phyloP scores from a whole-genome alignment of 2,329 filamentous ascomycete species.

The Aureobasidium sp. region DNA sequence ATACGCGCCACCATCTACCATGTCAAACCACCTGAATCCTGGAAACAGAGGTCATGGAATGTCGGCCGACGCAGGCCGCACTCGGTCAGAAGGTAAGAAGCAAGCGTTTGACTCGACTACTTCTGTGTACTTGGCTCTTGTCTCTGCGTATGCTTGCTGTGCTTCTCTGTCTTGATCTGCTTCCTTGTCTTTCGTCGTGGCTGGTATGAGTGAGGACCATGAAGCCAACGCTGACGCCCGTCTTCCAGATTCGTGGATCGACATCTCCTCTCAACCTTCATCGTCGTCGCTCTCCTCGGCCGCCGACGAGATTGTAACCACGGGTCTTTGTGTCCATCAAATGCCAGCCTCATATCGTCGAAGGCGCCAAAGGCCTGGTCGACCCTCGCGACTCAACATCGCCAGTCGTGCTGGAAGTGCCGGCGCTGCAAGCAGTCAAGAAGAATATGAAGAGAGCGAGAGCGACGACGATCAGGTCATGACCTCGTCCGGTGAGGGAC shows the following conservation, averaged over 20 bases:
- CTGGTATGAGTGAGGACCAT: background rate
- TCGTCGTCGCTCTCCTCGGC: constrained; percentile 83
- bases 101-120: constrained; percentile 1
- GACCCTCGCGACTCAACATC: constrained; percentile 35
- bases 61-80: background rate
- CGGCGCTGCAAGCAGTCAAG: constrained; percentile 65
- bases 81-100: constrained; percentile 18
- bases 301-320: constrained; percentile 85
- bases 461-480: constrained; percentile 73
- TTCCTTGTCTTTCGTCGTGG: background rate
- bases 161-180: background rate
- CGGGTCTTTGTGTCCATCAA: constrained; percentile 69
- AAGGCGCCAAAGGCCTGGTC: constrained; percentile 37
- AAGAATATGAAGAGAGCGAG: constrained; percentile 91
- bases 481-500: constrained; percentile 56
- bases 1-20: background rate
- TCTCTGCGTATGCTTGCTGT: background rate
- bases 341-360: constrained; percentile 56
- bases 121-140: background rate
- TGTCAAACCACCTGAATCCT: background rate
- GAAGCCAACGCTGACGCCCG: background rate
- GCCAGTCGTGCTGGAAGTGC: constrained; percentile 39
- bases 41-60: constrained; percentile 3
- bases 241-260: constrained; percentile 86
- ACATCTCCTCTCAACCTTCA: constrained; percentile 85